Evolutionary conservation across 1,284 basidiomycete species (phyloP), one percentile per base, ranked within the genome.

Genomic region (Rhodotorula sp.): DNA sequence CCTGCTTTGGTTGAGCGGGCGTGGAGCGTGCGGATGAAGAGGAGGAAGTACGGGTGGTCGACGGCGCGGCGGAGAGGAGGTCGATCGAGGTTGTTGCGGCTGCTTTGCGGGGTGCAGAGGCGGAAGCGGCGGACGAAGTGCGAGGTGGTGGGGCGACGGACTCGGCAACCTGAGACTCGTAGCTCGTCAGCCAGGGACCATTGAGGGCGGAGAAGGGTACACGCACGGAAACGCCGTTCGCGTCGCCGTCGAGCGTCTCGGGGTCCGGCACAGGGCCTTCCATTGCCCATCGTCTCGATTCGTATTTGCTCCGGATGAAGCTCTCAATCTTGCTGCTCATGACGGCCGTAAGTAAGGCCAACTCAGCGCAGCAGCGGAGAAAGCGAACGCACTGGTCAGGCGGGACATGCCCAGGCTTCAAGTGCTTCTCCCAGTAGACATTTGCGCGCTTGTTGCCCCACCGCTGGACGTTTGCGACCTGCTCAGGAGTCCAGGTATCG

Each of bases 231-330:
- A n/a, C 55, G 8, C 11, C 29, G 6, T 7, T 30, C 9, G 34
- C 61, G 2, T 47, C 84, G 29, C 79, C 82, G 27, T 94, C 92
- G 24, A 98, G 84, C 0, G 86, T 82, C 34, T 89, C 88, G 5
- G 95, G 95, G 80, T 97, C 91, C 0, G 95, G 95, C 0, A 85
- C 86, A 11, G 91, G 89, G 0, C 91, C 92, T 36, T 96, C 91
- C 81, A 90, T 84, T 0, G 93, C 95, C 95, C 95, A 99, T 67
- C 94, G 84, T 53, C 87, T 86, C 19, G 89, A 88, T 80, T 99
- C 96, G 80, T 99, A 99, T 81, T 99, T 99, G 57, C 92, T 95
- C 55, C 95, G 88, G 74, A 99, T 93, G 81, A 96, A 99, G 0
- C 92, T 94, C 70, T 99, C 95, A 83, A 99, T 93, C 86, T 98